Evolutionary conservation across 2,329 filamentous ascomycete species (phyloP), one percentile per base, ranked within the genome.

Genomic region (Capronia coronata): DNA sequence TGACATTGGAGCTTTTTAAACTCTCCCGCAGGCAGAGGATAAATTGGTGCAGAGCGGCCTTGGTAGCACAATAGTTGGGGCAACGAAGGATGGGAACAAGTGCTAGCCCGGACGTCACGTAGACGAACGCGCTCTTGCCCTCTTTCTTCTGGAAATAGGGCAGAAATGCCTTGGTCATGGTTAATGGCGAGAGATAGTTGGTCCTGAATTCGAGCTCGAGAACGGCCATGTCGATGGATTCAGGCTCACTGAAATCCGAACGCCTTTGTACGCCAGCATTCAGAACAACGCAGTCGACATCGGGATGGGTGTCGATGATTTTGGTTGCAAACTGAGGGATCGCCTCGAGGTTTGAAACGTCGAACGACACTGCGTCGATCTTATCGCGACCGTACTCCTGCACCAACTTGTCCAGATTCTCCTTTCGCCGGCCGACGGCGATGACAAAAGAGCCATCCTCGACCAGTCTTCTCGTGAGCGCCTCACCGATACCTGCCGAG

Each of bases 1-100:
- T 75, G 58, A 78, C 67, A 40, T 74, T 70, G 3, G 68, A 69
- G 0, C 68, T 68, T 38, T 68, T 68, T 27, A 80, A 56, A 59
- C 79, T 75, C 52, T 74, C 68, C 1, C 76, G 70, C 27, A 79
- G 65, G 4, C 67, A 68, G 3, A 79, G 65, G 18, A 78, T 68
- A 63, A 74, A 76, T 54, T 76, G 72, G 55, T 79, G 75, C 41
- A 79, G 61, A 0, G 76, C 77, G 0, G 76, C 76, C 61, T 79
- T 79, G 30, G 71, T 70, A 1, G 76, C 75, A 52, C 73, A 76
- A 63, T 79, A 79, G 59, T 77, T 76, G 0, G 70, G 66, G 19
- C 70, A 72, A 14, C 68, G 65, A 6, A 69, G 58, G 25, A 75
- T 65, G 0, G 76, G 76, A 2, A 77, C 65, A 1, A 78, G 61